A percentile compares a stretch with the other conserved stretches of the same genome.
These are phyloP conservation scores for Arthrobotrys musiformis DNA, from an alignment of 2,329 filamentous ascomycete genomes.

Conservation along the genomic window DNA sequence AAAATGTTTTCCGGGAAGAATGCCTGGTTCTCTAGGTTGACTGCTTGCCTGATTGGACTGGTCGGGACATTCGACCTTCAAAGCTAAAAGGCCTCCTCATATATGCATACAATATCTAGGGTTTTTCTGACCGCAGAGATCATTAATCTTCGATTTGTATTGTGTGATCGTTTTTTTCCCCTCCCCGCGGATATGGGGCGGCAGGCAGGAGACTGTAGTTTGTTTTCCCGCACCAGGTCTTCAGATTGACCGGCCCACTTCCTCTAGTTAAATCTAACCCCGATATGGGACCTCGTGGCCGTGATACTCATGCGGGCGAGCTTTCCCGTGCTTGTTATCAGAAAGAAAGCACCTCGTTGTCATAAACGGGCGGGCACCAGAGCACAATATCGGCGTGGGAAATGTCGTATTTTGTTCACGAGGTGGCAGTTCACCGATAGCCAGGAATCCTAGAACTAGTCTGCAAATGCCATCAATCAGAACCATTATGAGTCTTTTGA, in stretches of 20 bases:
- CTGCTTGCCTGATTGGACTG: slow-evolving; percentile 21
- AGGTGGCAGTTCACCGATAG: neutral
- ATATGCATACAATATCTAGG: neutral
- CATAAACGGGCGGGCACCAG: neutral
- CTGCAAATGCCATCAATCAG: neutral
- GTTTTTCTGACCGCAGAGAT: neutral
- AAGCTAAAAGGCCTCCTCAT: neutral
- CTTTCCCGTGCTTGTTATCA: neutral
- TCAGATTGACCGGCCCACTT: neutral
- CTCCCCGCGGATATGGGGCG: neutral
- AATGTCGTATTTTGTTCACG: slow-evolving; percentile 26
- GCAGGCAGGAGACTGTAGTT: neutral
- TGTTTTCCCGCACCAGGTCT: neutral
- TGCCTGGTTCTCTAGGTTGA: neutral
- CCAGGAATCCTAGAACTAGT: slow-evolving; percentile 11
- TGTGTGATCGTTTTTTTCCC: neutral
- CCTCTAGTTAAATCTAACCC: neutral
- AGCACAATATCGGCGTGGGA: neutral
- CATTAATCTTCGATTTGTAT: neutral
- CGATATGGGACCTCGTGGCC: neutral
- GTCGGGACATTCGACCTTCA: neutral
- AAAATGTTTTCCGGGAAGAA: slow-evolving; percentile 2
- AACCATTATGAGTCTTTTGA: neutral
- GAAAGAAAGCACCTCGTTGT: neutral
- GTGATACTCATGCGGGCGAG: neutral